Conservation (phyloP, 495 filamentous ascomycete genomes). For the Aspergillus kassunensis region DNA sequence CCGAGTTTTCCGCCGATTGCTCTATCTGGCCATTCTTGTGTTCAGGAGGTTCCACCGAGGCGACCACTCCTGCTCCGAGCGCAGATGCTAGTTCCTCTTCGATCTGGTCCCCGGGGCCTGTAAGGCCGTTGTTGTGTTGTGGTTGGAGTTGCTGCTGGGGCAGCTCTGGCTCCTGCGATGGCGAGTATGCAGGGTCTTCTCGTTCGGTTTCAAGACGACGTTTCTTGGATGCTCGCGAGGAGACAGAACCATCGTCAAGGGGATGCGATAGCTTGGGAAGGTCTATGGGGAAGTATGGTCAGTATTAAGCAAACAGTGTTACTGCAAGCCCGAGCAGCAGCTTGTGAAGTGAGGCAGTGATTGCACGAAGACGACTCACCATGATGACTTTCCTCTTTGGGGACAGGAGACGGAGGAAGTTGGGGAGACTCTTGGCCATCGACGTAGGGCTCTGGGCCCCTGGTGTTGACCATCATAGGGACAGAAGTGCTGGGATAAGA, state of each 20-base stretch:
- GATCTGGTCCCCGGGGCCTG: slow-evolving; percentile 33
- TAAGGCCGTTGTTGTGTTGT: background rate
- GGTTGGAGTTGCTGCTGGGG: background rate
- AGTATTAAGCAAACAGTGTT: background rate
- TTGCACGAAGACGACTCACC: slow-evolving; percentile 29
- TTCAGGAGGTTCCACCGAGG: slow-evolving; percentile 23
- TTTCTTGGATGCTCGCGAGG: slow-evolving; percentile 42
- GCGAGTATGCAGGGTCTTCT: slow-evolving; percentile 22
- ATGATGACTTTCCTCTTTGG: slow-evolving; percentile 30
- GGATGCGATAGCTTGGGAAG: slow-evolving; percentile 32
- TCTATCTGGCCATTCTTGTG: slow-evolving; percentile 20
- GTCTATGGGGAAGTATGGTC: background rate
- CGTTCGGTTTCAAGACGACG: slow-evolving; percentile 35
- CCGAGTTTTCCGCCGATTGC: slow-evolving; percentile 11
- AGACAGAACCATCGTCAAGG: slow-evolving; percentile 27
- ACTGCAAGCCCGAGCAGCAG: background rate
- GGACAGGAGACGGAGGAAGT: slow-evolving; percentile 28
- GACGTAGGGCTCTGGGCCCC: slow-evolving; percentile 25
- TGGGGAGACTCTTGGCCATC: slow-evolving; percentile 30
- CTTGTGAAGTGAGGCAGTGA: background rate
- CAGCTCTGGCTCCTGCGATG: slow-evolving; percentile 16
- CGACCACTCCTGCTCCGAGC: slow-evolving; percentile 29
- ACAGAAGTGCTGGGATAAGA: slow-evolving; percentile 18
- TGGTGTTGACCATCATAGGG: slow-evolving; percentile 34
- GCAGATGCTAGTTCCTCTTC: slow-evolving; percentile 42